A percentile compares a stretch with the other conserved stretches of the same genome.
Conservation (phyloP, 441 rosid species). For the Arabidopsis hybrid region DNA sequence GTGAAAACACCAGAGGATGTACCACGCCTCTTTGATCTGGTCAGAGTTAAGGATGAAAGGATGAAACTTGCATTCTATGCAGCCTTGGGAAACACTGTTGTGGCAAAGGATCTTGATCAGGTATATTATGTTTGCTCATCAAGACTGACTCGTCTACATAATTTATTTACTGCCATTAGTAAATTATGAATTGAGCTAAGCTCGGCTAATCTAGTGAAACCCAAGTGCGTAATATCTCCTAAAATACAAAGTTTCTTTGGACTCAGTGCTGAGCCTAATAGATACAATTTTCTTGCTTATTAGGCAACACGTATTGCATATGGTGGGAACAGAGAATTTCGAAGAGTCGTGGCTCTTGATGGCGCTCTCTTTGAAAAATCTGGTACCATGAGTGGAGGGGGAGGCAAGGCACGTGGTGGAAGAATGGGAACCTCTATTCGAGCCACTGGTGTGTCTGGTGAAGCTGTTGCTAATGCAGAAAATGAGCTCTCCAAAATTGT, state of each 20-base stretch:
- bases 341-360: conserved; percentile 92
- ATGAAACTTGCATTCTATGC: conserved; percentile 96
- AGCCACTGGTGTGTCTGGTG: conserved; percentile 74
- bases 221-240: background rate
- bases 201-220: conserved; percentile 11
- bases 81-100: conserved; percentile 82
- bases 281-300: conserved; percentile 20
- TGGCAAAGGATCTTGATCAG: conserved; percentile 94
- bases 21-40: conserved; percentile 90
- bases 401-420: conserved; percentile 94
- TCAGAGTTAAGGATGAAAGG: conserved; percentile 87
- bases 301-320: conserved; percentile 95
- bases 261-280: conserved; percentile 19
- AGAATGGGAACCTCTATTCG: conserved; percentile 97
- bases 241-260: conserved; percentile 13
- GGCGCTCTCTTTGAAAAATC: conserved; percentile 96
- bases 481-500: conserved; percentile 68
- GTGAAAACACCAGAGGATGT: conserved; percentile 87
- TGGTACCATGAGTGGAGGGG: conserved; percentile 99
- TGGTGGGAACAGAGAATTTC: conserved; percentile 77
- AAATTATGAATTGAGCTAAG: background rate
- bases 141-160: conserved; percentile 14
- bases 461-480: conserved; percentile 73
- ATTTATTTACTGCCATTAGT: background rate
- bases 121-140: conserved; percentile 46